Base-by-base conservation (phyloP, 108 stramenopile species). In the Cyclostephanos tholiformis region DNA sequence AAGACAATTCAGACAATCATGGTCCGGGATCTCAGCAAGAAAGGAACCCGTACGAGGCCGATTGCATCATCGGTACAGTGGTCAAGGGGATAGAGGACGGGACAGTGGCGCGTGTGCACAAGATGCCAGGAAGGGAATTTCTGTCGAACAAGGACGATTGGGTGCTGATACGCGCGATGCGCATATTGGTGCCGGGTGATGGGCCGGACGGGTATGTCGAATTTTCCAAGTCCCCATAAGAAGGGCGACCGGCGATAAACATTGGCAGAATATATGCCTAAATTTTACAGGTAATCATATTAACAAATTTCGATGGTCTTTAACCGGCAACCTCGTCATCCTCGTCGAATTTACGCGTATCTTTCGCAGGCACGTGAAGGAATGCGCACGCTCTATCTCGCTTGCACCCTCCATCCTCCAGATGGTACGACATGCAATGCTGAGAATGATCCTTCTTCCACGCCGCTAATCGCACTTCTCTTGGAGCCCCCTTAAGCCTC, bases 401-500 rank as follows among this genome's bases (percentile, higher is more conserved):
- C 51, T 73, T 75, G 69, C 97, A 97, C 0, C 81, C 81, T 0
- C 76, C 80, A 35, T 61, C 67, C 16, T 74, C 74, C 20, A 95
- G 69, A 77, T 97, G 97, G 80, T 84, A 88, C 35, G 82, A 63
- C 76, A 94, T 71, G 72, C 97, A 97, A 69, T 97, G 97, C 61
- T 97, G 97, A 10, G 84, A 82, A 73, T 96, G 94, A 48, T 87
- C 67, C 22, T 84, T 82, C 58, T 90, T 97, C 97, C 97, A 97
- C 20, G 72, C 44, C 22, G 74, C 58, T 53, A 94, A 16, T 43
- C 86, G 80, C 51, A 84, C 79, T 57, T 87, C 82, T 51, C 85
- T 85, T 16, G 75, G 38, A 38, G 90, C 43, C 4, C 22, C 59
- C 65, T 83, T 87, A 57, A 96, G 57, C 25, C 72, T 72, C 41